phyloP scores from a whole-genome alignment of 371 early-diverging fungal genomes.

The Cokeromyces recurvatus region DNA sequence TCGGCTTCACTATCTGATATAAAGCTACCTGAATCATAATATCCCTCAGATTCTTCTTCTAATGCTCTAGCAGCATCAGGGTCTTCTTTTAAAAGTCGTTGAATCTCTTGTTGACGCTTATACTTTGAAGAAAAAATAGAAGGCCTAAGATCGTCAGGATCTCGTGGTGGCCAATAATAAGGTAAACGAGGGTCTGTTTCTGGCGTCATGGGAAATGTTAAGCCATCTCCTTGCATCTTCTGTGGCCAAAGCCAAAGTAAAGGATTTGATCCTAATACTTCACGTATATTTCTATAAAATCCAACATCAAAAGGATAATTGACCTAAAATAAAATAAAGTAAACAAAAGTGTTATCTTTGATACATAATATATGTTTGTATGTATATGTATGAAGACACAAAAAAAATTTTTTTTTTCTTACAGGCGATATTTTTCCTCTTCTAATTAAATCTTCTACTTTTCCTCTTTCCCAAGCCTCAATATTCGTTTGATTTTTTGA shows the following conservation, averaged over 20 bases:
- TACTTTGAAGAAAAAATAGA: slow-evolving; percentile 39
- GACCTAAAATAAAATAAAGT: slow-evolving; percentile 24
- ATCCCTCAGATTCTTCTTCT: slow-evolving; percentile 18
- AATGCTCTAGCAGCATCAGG: slow-evolving; percentile 12
- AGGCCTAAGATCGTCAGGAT: slow-evolving; percentile 32
- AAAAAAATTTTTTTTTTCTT: slow-evolving; percentile 20
- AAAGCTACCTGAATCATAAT: slow-evolving; percentile 39
- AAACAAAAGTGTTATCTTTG: not conserved
- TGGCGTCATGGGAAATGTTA: slow-evolving; percentile 55
- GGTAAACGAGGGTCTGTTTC: slow-evolving; percentile 24
- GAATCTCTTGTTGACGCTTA: slow-evolving; percentile 23
- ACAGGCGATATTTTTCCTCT: slow-evolving; percentile 58
- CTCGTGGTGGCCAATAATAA: slow-evolving; percentile 35
- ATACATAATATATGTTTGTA: not conserved
- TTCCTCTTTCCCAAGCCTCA: slow-evolving; percentile 80
- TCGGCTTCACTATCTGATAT: slow-evolving; percentile 26
- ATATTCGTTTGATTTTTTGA: slow-evolving; percentile 91
- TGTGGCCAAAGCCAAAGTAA: slow-evolving; percentile 72
- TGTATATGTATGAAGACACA: not conserved
- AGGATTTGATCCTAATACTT: slow-evolving; percentile 72
- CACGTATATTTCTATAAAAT: slow-evolving; percentile 63
- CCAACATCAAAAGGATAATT: slow-evolving; percentile 82
- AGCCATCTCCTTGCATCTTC: slow-evolving; percentile 62
- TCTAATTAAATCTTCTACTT: slow-evolving; percentile 72
- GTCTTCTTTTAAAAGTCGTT: slow-evolving; percentile 15